Evolutionary conservation across 2,329 filamentous ascomycete genomes (phyloP), one percentile per base, ranked within the genome.

Genomic region (Sphaerulina musiva): DNA sequence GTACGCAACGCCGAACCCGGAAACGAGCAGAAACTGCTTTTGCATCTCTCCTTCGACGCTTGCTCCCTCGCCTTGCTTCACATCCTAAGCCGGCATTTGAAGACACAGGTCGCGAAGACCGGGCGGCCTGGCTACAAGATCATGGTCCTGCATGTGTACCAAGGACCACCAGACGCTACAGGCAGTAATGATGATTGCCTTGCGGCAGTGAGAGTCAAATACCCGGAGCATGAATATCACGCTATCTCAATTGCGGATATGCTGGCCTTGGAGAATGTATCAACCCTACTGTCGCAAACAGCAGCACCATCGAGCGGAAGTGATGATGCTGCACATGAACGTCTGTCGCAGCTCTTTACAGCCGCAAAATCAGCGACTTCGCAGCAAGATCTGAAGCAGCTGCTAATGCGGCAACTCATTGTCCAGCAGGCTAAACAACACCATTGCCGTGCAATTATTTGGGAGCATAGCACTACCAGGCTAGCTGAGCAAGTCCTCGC

Each of bases 401-500:
- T 89, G 26, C 75, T 97, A 26, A 78, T 85, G 34, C 85, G 83
- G 6, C 82, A 87, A 61, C 74, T 95, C 4, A 78, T 96, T 32
- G 75, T 89, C 48, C 74, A 81, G 43, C 74, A 82, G 43, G 87
- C 87, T 8, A 77, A 80, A 57, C 69, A 74, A 12, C 72, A 78
- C 29, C 72, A 67, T 10, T 93, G 84, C 68, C 80, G 85, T 59
- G 83, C 83, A 10, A 78, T 97, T 41, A 72, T 97, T 1, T 85
- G 93, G 70, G 91, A 88, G 20, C 85, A 92, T 71, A 95, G 83
- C 61, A 95, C 93, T 17, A 96, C 90, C 4, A 82, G 84, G 12
- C 82, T 98, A 31, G 92, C 93, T 3, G 89, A 92, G 62, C 84
- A 89, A 65, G 88, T 89, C 0, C 80, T 98, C 11, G 79, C 89